Conservation (phyloP, 441 rosid species). For the Omphalea diandra region DNA sequence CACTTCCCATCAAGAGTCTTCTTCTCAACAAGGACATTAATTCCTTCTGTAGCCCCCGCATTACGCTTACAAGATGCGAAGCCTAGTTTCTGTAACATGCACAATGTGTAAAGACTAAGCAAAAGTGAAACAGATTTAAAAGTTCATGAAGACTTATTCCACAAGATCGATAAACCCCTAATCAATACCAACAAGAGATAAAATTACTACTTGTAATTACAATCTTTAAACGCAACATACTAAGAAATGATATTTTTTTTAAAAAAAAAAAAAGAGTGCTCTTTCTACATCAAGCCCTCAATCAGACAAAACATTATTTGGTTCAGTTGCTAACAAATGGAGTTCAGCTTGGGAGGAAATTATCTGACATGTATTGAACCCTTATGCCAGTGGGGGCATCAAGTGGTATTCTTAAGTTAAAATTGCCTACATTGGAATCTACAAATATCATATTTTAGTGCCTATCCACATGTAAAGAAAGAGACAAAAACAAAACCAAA, state of each 20-base stretch:
- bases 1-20: constrained; percentile 75
- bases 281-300: not conserved
- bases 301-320: not conserved
- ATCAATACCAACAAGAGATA: not conserved
- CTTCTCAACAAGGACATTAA: constrained; percentile 84
- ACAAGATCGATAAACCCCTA: not conserved
- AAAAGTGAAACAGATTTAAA: not conserved
- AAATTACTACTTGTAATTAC: not conserved
- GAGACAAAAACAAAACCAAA: not conserved
- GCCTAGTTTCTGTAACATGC: constrained; percentile 72
- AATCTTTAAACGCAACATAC: not conserved
- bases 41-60: constrained; percentile 83
- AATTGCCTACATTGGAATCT: not conserved
- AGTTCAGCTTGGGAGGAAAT: not conserved
- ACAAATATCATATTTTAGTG: not conserved
- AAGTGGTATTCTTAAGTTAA: not conserved
- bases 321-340: not conserved
- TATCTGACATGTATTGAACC: not conserved
- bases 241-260: too few relatives aligned
- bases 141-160: not conserved
- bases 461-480: not conserved
- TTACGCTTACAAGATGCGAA: constrained; percentile 89
- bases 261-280: not conserved
- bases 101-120: constrained; percentile 21
- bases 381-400: not conserved